These are phyloP conservation scores for Fusarium virguliforme DNA, from an alignment of 2,329 filamentous ascomycete genomes.

Conservation along the genomic window DNA sequence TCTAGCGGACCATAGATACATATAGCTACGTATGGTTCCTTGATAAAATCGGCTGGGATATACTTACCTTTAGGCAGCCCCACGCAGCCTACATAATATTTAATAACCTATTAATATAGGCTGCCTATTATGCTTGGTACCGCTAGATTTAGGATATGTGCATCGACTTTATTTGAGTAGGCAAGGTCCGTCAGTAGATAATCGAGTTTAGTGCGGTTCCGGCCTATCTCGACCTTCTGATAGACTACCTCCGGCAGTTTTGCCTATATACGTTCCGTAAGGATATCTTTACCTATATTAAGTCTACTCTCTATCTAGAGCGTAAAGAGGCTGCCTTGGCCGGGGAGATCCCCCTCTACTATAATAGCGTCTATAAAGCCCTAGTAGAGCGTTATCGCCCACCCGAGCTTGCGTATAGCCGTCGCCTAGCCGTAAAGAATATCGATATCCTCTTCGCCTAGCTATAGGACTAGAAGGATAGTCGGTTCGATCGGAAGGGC, in stretches of 20 bases:
- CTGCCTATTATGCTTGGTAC: conserved; percentile 4
- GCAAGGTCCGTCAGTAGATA: conserved; percentile 14
- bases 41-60: conserved; percentile 17
- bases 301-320: background rate
- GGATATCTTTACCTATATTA: conserved; percentile 4
- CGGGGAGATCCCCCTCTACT: conserved; percentile 8
- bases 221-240: background rate
- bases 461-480: background rate
- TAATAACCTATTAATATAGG: conserved; percentile 15
- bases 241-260: conserved; percentile 7
- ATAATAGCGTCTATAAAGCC: background rate
- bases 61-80: background rate
- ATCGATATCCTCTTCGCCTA: background rate
- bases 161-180: conserved; percentile 7
- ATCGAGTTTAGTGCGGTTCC: conserved; percentile 11
- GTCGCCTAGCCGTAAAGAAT: background rate
- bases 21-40: conserved; percentile 17
- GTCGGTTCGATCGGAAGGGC: background rate
- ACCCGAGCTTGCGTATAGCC: background rate
- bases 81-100: conserved; percentile 20
- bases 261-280: conserved; percentile 15
- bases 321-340: background rate
- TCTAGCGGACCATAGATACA: conserved; percentile 8
- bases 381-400: background rate
- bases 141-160: conserved; percentile 8